Evolutionary conservation across 768 basidiomycete species (phyloP), one percentile per base, ranked within the genome.

Genomic region (Wakefieldia striispora): DNA sequence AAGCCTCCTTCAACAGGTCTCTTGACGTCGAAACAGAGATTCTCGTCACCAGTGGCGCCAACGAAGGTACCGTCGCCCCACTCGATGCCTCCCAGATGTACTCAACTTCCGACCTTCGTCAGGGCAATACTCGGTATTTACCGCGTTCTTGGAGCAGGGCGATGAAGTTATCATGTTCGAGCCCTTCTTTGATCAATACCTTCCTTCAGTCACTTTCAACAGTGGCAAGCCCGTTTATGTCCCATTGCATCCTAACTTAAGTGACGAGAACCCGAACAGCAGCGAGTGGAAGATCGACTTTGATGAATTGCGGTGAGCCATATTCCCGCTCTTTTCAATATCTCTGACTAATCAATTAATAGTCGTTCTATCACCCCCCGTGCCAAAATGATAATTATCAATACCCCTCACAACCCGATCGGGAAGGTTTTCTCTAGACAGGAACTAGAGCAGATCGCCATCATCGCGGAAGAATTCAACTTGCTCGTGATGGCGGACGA

Each of bases 101-200:
- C 46, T 59, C 45, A 57, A 38, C 6, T 12, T 3, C 42, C 51
- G 24, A 38, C 6, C 13, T 3, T 43, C 51, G 24, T 17, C 23
- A 66, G 95, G 95, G 21, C 89, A 93, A 77, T 98, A 95, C 68
- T 83, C 95, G 43, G 90, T 94, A 44, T 90, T 95, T 59, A 81
- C 84, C 11, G 97, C 97, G 0, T 97, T 95, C 72, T 70, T 97
- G 34, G 86, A 97, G 53, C 77, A 81, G 33, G 95, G 88, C 4
- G 97, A 98, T 62, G 97, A 99, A 68, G 95, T 98, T 55, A 95
- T 99, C 69, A 86, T 97, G 81, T 95, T 98, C 63, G 97, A 98
- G 70, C 95, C 95, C 2, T 97, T 92, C 77, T 97, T 97, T 64
- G 95, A 97, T 64, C 95, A 97, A 67, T 95, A 94, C 67, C 78